Base-by-base conservation (phyloP, 768 basidiomycete species). In the Leccinum subtestaceum region DNA sequence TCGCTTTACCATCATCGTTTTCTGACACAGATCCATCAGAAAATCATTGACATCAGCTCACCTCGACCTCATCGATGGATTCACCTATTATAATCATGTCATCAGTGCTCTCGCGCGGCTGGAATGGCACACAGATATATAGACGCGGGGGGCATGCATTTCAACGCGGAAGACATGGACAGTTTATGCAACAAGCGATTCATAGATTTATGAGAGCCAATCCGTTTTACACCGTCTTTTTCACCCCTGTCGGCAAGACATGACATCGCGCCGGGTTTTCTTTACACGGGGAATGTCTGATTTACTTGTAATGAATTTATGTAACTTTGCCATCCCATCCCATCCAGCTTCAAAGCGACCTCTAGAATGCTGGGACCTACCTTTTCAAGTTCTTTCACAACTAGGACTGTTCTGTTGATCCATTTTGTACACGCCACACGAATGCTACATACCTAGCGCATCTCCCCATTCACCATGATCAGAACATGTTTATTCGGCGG, bases 61-160 rank as follows among this genome's bases (percentile, higher is more conserved):
- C 81, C 40, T 77, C 76, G 43, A 81, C 82, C 53, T 78, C 80
- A 29, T 77, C 77, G 4, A 80, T 54, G 56, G 61, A 63, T 55
- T 53, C 49, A 27, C 60, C 52, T 45, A 60, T 60, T 63, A 56
- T 32, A 60, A 46, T 36, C 62, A 38, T 58, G 47, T 52, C 55
- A 53, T 47, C 46, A 23, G 32, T 56, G 48, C 61, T 58, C 57
- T 54, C 47, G 36, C 40, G 46, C 43, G 49, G 59, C 55, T 56
- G 47, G 55, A 58, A 52, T 32, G 51, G 50, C 57, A 63, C 56
- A 50, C 29, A 57, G 46, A 58, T 57, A 53, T 50, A 59, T 63
- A 59, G 62, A 65, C 55, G 50, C 55, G 61, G 64, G 10, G 57
- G 53, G 64, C 52, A 57, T 55, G 47, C 59, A 60, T 57, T 53